Evolutionary conservation across 2,329 filamentous ascomycete genomes (phyloP), one percentile per base, ranked within the genome.

Genomic region (Colletotrichum tamarilloi): DNA sequence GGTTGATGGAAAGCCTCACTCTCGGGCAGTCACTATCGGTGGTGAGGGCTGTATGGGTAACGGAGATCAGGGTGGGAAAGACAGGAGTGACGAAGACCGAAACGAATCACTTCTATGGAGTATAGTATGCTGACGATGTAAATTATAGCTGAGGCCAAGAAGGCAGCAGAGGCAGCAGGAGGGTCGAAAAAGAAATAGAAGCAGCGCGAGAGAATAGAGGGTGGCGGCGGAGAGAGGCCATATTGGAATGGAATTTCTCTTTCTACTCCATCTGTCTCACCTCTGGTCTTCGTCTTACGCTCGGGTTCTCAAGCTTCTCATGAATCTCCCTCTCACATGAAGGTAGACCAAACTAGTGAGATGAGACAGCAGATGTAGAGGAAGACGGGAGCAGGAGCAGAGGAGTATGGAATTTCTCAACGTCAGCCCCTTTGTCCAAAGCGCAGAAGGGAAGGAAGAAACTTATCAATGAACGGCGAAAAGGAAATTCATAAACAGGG

Each of bases 101-200:
- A 11, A 26, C 11, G 42, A 12, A 19, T 24, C 14, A 6, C 5
- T 58, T 16, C 24, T 22, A 42, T 24, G 12, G 22, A 28, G 30
- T 12, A 22, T 24, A 56, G 35, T 3, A 62, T 62, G 68, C 72
- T 74, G 53, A 74, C 72, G 26, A 16, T 52, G 2, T 8, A 26
- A 26, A 24, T 11, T 14, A 67, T 73, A 90, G 89, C 88, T 75
- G 87, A 90, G 76, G 88, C 87, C 19, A 86, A 83, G 75, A 90
- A 86, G 79, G 82, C 83, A 11, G 80, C 78, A 16, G 81, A 77
- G 4, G 78, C 76, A 19, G 82, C 77, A 7, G 80, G 82, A 75
- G 82, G 66, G n/a, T 59, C 58, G 55, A 70, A 70, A 30, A 73
- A 73, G 70, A 69, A 72, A 30, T 72, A 68, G 35, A 30, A 5